These are phyloP conservation scores for Diaporthe vaccinii DNA, from an alignment of 2,329 filamentous ascomycete species.

Conservation along the genomic window DNA sequence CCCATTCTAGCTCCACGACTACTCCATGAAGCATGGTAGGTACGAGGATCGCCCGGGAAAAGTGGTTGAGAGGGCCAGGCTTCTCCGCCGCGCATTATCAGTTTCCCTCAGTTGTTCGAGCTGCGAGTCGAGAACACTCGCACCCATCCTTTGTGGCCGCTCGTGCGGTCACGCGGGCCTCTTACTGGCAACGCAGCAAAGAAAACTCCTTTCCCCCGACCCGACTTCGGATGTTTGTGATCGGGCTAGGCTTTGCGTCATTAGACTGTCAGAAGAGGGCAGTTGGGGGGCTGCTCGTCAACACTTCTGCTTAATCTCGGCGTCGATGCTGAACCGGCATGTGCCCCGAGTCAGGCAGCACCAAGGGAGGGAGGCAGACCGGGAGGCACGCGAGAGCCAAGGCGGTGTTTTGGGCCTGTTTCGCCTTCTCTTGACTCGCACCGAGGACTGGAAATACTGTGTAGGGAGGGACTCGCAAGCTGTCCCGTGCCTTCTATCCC, in stretches of 20 bases:
- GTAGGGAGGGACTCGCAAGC: constrained; percentile 5
- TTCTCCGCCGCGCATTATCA: constrained; percentile 7
- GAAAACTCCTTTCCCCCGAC: constrained; percentile 29
- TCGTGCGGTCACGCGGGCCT: background rate
- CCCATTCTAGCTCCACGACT: constrained; percentile 38
- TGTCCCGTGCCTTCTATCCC: constrained; percentile 9
- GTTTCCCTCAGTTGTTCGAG: background rate
- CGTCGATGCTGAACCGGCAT: constrained; percentile 34
- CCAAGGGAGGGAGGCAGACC: constrained; percentile 19
- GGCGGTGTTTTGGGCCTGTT: constrained; percentile 38
- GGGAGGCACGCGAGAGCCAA: constrained; percentile 33
- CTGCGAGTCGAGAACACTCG: background rate
- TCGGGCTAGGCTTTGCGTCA: constrained; percentile 33
- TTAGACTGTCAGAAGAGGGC: constrained; percentile 12
- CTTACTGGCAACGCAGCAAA: constrained; percentile 13
- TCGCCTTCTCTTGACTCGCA: constrained; percentile 40
- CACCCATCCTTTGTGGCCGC: background rate
- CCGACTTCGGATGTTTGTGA: constrained; percentile 33
- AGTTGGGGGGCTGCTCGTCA: constrained; percentile 29
- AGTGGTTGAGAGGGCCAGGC: constrained; percentile 18
- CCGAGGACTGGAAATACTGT: background rate
- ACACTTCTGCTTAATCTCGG: constrained; percentile 37
- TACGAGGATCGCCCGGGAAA: constrained; percentile 23
- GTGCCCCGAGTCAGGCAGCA: constrained; percentile 37
- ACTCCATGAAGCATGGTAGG: constrained; percentile 30